Evolutionary conservation across 2,329 filamentous ascomycete genomes (phyloP).

Genomic region (Penicillium sp.): DNA sequence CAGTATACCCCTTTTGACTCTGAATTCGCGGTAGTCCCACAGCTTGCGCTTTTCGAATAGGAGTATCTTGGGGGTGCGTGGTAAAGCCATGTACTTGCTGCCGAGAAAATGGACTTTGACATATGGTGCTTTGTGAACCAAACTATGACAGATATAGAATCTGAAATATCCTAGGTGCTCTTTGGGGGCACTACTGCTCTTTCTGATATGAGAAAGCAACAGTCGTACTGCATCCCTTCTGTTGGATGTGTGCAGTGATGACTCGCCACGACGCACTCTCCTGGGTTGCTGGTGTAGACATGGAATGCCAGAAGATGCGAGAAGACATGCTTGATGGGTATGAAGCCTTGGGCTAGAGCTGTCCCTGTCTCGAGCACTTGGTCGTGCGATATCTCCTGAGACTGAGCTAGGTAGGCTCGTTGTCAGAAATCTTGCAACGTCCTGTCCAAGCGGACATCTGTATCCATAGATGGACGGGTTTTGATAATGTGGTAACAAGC

Average conservation of each 20-base stretch:
- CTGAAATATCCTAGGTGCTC: background rate
- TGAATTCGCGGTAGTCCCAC: conserved; percentile 69
- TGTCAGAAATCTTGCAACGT: background rate
- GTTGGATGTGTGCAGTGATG: conserved; percentile 82
- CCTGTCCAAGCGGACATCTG: background rate
- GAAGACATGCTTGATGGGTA: conserved; percentile 72
- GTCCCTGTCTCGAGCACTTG: conserved; percentile 41
- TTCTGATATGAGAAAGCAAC: background rate
- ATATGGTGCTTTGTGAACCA: conserved; percentile 74
- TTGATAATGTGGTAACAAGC: background rate
- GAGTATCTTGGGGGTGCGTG: conserved; percentile 65
- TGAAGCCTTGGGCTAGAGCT: conserved; percentile 53
- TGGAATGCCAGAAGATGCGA: conserved; percentile 87
- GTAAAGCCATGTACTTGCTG: conserved; percentile 84
- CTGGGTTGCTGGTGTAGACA: conserved; percentile 71
- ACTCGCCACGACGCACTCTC: conserved; percentile 71
- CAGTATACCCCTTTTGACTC: conserved; percentile 47
- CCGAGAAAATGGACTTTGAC: conserved; percentile 73
- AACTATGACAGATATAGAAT: conserved; percentile 71
- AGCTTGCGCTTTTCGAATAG: conserved; percentile 66
- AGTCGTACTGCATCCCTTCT: conserved; percentile 43
- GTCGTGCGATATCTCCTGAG: background rate
- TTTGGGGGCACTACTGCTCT: conserved; percentile 66
- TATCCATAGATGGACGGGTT: background rate
- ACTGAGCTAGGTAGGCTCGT: background rate